Base-by-base conservation (phyloP, 495 filamentous ascomycete genomes). In the Ascobolus immersus region DNA sequence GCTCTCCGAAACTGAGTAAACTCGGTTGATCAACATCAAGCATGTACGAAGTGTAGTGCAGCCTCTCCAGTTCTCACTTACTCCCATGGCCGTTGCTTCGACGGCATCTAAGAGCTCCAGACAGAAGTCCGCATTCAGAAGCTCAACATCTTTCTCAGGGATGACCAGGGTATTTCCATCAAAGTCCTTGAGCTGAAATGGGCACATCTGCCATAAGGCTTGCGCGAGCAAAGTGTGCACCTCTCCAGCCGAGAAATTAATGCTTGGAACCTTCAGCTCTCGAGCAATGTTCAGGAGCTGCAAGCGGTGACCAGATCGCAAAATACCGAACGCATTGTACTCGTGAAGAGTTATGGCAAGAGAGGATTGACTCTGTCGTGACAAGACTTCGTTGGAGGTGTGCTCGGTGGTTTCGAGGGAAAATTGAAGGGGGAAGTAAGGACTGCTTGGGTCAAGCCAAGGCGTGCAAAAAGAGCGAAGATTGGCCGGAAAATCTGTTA, bases 221-320 rank as follows among this genome's bases (percentile, higher is more conserved):
- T 71, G 67, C 9, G 56, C 42, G 4, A 69, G 27, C 17, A 68
- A 49, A 0, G 58, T 33, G 5, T 41, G 41, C 0, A 61, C 62
- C 17, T 61, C 52, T 4, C 51, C 33, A 15, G 58, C 55, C 17
- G 53, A 62, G 26, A 61, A 57, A 26, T 59, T 53, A 1, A 73
- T 22, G 6, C 47, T 51, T 2, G 58, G 58, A 4, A 49, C 44
- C 1, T 42, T 40, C n/a, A 73, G 46, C 39, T 71, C 58, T 11
- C 55, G 39, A 0, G 64, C 44, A 11, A 71, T 57, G 31, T 70
- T 70, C 20, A 57, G 42, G 60, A 63, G 66, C 29, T 69, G 64
- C 17, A 70, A 46, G 0, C 47, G 40, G 17, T 55, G 37, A 1
- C 64, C 65, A 0, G 58, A 43, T 2, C 62, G 54, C 17, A 70